Evolutionary conservation across 1,284 basidiomycete genomes (phyloP).

Genomic region (Thecaphora frezii): DNA sequence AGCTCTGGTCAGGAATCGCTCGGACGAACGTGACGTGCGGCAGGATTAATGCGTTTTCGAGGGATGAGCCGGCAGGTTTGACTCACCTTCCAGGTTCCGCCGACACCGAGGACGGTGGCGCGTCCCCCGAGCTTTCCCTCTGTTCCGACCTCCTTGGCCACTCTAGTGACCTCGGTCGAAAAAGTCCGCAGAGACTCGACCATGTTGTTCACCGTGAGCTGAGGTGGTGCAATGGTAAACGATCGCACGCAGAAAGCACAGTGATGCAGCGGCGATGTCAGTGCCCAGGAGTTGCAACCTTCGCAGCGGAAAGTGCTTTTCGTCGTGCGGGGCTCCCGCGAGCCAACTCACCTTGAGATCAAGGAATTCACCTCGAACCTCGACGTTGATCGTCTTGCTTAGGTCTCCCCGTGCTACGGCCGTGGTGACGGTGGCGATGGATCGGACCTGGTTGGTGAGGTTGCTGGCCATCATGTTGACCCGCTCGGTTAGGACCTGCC

Average conservation of each 20-base stretch:
- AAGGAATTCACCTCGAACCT: conserved; percentile 57
- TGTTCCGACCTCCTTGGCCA: conserved; percentile 59
- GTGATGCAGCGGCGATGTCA: no score
- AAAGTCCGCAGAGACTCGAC: conserved; percentile 59
- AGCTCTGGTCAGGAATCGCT: no score
- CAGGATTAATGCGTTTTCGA: no score
- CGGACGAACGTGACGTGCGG: no score
- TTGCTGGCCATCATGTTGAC: conserved; percentile 65
- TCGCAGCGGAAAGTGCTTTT: no score
- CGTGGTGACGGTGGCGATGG: conserved; percentile 55
- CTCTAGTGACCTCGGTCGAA: conserved; percentile 59
- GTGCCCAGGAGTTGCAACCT: no score
- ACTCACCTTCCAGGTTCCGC: conserved; percentile 58
- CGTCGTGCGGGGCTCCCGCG: no score
- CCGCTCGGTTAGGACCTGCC: conserved; percentile 60
- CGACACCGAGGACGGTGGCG: conserved; percentile 58
- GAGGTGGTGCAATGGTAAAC: neutral
- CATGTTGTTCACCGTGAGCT: conserved; percentile 58
- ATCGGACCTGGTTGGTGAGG: conserved; percentile 83
- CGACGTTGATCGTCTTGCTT: conserved; percentile 59
- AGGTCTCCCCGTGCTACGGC: conserved; percentile 57
- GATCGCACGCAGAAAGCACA: neutral
- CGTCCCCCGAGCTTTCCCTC: conserved; percentile 59
- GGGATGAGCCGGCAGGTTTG: no score
- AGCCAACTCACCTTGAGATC: conserved; percentile 44